Base-by-base conservation (phyloP, 768 basidiomycete species). In the Mycena venus region DNA sequence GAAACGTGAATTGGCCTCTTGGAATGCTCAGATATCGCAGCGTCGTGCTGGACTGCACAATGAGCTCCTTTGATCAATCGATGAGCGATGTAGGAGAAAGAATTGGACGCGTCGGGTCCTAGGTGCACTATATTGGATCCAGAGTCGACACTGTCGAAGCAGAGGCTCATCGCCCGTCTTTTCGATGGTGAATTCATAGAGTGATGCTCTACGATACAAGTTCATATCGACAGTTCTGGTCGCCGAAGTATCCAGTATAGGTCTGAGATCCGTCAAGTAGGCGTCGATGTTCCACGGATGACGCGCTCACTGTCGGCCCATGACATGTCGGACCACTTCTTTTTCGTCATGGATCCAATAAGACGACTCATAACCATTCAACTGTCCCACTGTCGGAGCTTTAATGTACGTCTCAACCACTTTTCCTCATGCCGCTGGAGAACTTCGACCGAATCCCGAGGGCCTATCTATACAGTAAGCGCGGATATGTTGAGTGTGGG, bases 401-500 rank as follows among this genome's bases (percentile, higher is more conserved):
- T 68, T 17, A 7, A 29, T 42, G 66, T 68, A 5, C 4, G 66
- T n/a, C 21, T 15, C 19, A 0, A n/a, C n/a, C 15, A 1, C 9
- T 23, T 8, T 12, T n/a, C 2, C 40, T 44, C 14, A 40, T 42
- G n/a, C 3, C 15, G n/a, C 27, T 44, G 11, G 14, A 68, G 66
- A 38, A 42, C 21, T 40, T 68, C 19, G 66, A 68, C 32, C 66
- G 66, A 9, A 56, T 68, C 7, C n/a, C 58, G 19, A 58, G 40
- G 38, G 66, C 66, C 17, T 31, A 56, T 58, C 27, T 68, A 7
- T 11, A 56, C 36, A 12, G 29, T 42, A 68, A 15, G 55, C 58
- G 56, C 31, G 60, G 6, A 44, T 68, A 68, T 49, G 32, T 68
- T 32, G 68, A 68, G 29, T 58, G 68, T 27, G 44, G 68, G 19